A percentile compares a stretch with the other conserved stretches of the same genome.
Evolutionary conservation across 2,329 filamentous ascomycete genomes (phyloP).

Genomic region (Fusarium anthophilum): DNA sequence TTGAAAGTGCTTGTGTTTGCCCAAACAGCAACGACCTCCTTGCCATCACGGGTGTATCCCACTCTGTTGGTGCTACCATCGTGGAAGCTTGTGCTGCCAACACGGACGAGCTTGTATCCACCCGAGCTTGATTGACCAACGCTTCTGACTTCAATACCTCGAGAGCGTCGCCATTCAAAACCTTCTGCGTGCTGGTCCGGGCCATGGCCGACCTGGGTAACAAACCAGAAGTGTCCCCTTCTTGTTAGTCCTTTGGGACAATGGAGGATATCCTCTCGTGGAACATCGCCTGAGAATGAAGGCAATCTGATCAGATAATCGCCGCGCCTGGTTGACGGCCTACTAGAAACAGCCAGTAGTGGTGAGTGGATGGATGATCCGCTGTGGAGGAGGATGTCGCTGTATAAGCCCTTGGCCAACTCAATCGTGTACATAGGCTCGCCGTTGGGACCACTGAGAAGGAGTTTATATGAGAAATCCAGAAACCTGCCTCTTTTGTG

Average conservation of each 20-base stretch:
- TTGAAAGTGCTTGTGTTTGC: constrained; percentile 22
- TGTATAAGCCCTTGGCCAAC: constrained; percentile 15
- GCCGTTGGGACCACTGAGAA: constrained; percentile 18
- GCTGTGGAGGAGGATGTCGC: constrained; percentile 31
- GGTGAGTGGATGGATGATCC: constrained; percentile 12
- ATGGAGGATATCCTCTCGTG: constrained; percentile 25
- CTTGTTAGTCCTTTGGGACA: constrained; percentile 3
- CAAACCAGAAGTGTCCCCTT: constrained; percentile 34
- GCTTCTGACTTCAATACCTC: constrained; percentile 33
- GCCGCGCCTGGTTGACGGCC: not conserved
- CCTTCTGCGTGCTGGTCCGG: constrained; percentile 10
- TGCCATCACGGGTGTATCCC: constrained; percentile 37
- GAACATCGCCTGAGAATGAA: not conserved
- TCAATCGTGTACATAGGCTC: constrained; percentile 25
- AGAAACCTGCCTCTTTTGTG: too few species aligned
- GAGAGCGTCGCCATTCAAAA: constrained; percentile 40
- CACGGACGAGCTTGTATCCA: constrained; percentile 41
- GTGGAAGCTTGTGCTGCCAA: constrained; percentile 10
- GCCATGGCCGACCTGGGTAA: constrained; percentile 26
- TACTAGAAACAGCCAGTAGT: constrained; percentile 11
- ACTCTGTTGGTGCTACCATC: constrained; percentile 4
- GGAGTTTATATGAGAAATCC: not conserved
- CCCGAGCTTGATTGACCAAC: constrained; percentile 22
- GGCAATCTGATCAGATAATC: constrained; percentile 33
- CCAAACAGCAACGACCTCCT: constrained; percentile 40